Conservation (phyloP, 306 rosid genomes). For the Trifolium repens region DNA sequence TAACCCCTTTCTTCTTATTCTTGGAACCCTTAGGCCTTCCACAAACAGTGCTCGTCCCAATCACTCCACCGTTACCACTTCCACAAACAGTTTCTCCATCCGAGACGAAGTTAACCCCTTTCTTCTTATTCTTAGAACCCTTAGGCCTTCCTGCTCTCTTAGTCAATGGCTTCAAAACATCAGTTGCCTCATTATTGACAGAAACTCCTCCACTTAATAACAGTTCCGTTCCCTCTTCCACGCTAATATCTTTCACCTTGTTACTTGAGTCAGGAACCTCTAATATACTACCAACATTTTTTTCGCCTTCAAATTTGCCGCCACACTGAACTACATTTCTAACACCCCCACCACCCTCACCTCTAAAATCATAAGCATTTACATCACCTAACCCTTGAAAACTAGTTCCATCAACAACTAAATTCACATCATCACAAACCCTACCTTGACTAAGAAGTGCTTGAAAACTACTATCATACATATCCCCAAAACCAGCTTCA, state of each 20-base stretch:
- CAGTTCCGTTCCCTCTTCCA: constrained; percentile 25
- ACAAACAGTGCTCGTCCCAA: constrained; percentile 1
- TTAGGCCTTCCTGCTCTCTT: constrained; percentile 52
- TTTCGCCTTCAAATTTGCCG: constrained; percentile 30
- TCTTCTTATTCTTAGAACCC: constrained; percentile 42
- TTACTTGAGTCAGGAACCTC: constrained; percentile 28
- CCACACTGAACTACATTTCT: constrained; percentile 14
- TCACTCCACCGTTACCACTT: constrained; percentile 11
- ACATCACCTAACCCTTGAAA: constrained; percentile 38
- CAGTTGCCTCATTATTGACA: constrained; percentile 28
- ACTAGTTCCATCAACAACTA: constrained; percentile 17
- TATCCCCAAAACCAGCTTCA: constrained; percentile 30
- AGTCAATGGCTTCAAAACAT: constrained; percentile 21
- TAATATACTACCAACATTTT: constrained; percentile 26
- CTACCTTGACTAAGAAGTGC: constrained; percentile 38
- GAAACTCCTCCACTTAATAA: constrained; percentile 35
- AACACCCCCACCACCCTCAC: constrained; percentile 13
- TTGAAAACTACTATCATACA: constrained; percentile 33
- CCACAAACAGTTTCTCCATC: too few relatives aligned
- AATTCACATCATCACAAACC: constrained; percentile 25
- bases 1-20: constrained; percentile 22
- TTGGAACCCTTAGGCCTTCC: constrained; percentile 47
- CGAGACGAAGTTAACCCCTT: not conserved
- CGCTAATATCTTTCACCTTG: constrained; percentile 22
- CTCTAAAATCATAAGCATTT: constrained; percentile 36